phyloP scores from a whole-genome alignment of 176 grass and related monocot species.

The Stipa capillata region DNA sequence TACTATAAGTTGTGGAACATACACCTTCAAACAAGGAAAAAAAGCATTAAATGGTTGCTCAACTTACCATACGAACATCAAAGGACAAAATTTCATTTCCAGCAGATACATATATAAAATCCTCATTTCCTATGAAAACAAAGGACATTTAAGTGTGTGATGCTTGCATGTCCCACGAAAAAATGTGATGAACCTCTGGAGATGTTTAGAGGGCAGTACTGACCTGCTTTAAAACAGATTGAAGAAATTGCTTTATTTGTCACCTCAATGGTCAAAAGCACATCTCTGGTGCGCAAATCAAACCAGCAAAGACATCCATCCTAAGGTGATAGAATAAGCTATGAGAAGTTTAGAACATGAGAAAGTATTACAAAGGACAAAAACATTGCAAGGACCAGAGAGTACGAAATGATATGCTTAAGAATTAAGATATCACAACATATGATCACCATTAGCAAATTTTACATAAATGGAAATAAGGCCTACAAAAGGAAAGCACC shows the following conservation, averaged over 20 bases:
- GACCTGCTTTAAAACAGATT: slow-evolving; percentile 81
- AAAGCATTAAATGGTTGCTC: neutral
- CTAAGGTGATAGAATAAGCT: slow-evolving; percentile 17
- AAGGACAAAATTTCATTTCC: slow-evolving; percentile 63
- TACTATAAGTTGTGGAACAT: slow-evolving; percentile 7
- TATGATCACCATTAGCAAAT: neutral
- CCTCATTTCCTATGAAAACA: slow-evolving; percentile 74
- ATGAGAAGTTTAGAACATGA: slow-evolving; percentile 8
- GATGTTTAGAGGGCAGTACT: slow-evolving; percentile 16
- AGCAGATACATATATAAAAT: slow-evolving; percentile 61
- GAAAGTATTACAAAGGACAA: neutral
- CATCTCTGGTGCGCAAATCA: slow-evolving; percentile 83
- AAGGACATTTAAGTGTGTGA: neutral
- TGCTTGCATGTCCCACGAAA: neutral
- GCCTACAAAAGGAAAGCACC: neutral
- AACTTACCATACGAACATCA: slow-evolving; percentile 65
- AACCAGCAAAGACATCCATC: slow-evolving; percentile 92
- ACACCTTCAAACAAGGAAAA: neutral
- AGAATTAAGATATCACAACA: neutral
- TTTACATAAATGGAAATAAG: neutral
- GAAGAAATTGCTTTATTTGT: slow-evolving; percentile 64
- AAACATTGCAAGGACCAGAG: neutral
- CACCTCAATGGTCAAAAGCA: slow-evolving; percentile 47
- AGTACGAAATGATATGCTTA: neutral
- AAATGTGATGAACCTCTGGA: neutral